Evolutionary conservation across 495 filamentous ascomycete genomes (phyloP), one percentile per base, ranked within the genome.

Genomic region (Podospora bellae-mahoneyi): DNA sequence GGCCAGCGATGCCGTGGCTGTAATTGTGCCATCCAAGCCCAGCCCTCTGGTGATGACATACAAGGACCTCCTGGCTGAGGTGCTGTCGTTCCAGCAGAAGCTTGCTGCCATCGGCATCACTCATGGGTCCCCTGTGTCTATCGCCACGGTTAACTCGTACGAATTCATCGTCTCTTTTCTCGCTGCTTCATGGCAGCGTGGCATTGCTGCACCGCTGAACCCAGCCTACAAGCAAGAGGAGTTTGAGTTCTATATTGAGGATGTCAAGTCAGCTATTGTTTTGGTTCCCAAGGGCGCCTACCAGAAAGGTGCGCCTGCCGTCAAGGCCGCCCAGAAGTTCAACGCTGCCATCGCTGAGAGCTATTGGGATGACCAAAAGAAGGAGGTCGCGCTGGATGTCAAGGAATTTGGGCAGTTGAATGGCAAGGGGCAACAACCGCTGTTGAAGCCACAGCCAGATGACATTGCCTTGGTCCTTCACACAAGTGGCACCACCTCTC

Each of bases 201-300:
- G 81, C 28, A 90, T 93, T 69, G 92, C 91, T 23, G 92, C 91
- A 4, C 92, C 92, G 3, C 81, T 95, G 64, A 94, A 94, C 78
- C 86, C 91, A 23, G 89, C 87, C 30, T 94, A 95, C 80, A 93
- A 92, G 80, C 90, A 94, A 73, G 87, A 88, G 30, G 92, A 94
- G 76, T 93, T 94, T 74, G 91, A 94, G 76, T 94, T 95, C 79
- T 95, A 93, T 76, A 93, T 94, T 70, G 88, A 91, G 48, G 91
- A 95, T 76, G 84, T 95, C 71, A 90, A 85, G 72, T 91, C 91
- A 10, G 89, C 88, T 53, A 78, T 94, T 57, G 85, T 90, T 5
- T 81, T 94, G 55, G 88, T 94, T 10, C 90, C 92, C 4, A 80
- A 82, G 64, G 91, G 90, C 16, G 87, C 89, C 18, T 90, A 87